A percentile compares a stretch with the other conserved stretches of the same genome.
These are phyloP conservation scores for Suillus weaverae DNA, from an alignment of 768 basidiomycete genomes.

Conservation along the genomic window DNA sequence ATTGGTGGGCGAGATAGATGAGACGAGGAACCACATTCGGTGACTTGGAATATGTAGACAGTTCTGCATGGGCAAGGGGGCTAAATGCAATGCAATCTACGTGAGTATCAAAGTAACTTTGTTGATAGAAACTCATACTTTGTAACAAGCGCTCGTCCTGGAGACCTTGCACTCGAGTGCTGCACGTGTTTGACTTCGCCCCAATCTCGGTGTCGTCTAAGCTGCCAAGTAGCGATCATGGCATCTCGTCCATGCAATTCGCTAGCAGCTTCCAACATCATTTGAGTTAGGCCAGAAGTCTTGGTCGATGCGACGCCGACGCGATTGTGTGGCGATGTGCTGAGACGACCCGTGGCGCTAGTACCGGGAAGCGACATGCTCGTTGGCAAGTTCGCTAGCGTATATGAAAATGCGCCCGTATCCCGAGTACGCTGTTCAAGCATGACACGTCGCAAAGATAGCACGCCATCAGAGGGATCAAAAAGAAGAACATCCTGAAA, in stretches of 20 bases:
- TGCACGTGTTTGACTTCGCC: slow-evolving; percentile 45
- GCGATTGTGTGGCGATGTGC: slow-evolving; percentile 27
- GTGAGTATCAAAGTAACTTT: slow-evolving; percentile 14
- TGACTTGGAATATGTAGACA: slow-evolving; percentile 68
- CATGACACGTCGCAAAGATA: slow-evolving; percentile 55
- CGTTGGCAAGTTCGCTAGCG: slow-evolving; percentile 40
- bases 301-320: slow-evolving; percentile 31
- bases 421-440: slow-evolving; percentile 39
- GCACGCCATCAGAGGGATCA: slow-evolving; percentile 54
- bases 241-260: slow-evolving; percentile 40
- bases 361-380: slow-evolving; percentile 58
- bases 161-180: slow-evolving; percentile 11
- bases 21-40: slow-evolving; percentile 64
- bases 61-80: slow-evolving; percentile 77
- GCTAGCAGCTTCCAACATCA: slow-evolving; percentile 35
- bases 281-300: slow-evolving; percentile 35
- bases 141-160: slow-evolving; percentile 8
- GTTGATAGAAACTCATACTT: slow-evolving; percentile 2
- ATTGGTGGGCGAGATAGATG: slow-evolving; percentile 84
- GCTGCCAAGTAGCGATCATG: slow-evolving; percentile 64
- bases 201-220: slow-evolving; percentile 54
- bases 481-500: slow-evolving; percentile 71
- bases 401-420: slow-evolving; percentile 20
- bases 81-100: slow-evolving; percentile 32
- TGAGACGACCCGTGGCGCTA: slow-evolving; percentile 42